Evolutionary conservation across 1,139 yeast species (phyloP).

Genomic region (Hanseniaspora sp.): DNA sequence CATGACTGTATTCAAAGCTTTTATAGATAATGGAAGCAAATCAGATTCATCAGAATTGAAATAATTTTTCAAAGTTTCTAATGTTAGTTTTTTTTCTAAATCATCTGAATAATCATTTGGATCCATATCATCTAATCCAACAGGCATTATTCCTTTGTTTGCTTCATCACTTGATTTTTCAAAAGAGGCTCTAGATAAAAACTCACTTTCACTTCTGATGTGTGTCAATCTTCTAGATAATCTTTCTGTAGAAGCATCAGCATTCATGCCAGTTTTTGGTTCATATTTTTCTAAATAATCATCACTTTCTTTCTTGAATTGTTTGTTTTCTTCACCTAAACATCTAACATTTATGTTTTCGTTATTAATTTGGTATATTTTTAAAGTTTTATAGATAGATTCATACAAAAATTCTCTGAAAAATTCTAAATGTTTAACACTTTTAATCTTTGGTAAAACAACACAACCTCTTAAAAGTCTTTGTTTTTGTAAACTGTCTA

Average conservation of each 20-base stretch:
- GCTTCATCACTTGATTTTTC: background rate
- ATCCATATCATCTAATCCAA: slow-evolving; percentile 20
- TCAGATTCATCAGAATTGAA: slow-evolving; percentile 43
- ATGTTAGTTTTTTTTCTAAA: slow-evolving; percentile 26
- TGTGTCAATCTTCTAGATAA: slow-evolving; percentile 23
- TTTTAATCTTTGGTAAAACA: slow-evolving; percentile 25
- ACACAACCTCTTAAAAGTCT: slow-evolving; percentile 26
- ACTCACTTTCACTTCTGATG: slow-evolving; percentile 17
- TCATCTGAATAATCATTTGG: slow-evolving; percentile 21
- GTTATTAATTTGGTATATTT: slow-evolving; percentile 24
- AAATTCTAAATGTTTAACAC: slow-evolving; percentile 26
- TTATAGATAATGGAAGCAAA: slow-evolving; percentile 41
- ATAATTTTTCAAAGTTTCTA: slow-evolving; percentile 38
- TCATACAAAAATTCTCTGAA: slow-evolving; percentile 23
- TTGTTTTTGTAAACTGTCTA: slow-evolving; percentile 19
- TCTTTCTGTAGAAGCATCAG: slow-evolving; percentile 1
- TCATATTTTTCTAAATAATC: background rate
- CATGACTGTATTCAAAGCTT: slow-evolving; percentile 35
- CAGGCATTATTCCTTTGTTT: slow-evolving; percentile 8
- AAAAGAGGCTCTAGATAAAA: background rate
- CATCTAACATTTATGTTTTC: slow-evolving; percentile 15
- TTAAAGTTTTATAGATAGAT: slow-evolving; percentile 23
- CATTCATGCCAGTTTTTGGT: background rate
- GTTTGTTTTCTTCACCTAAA: background rate
- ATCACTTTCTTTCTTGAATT: background rate